A percentile compares a stretch with the other conserved stretches of the same genome.
Evolutionary conservation across 2,329 filamentous ascomycete genomes (phyloP).

Genomic region (Thielaviopsis punctulata): DNA sequence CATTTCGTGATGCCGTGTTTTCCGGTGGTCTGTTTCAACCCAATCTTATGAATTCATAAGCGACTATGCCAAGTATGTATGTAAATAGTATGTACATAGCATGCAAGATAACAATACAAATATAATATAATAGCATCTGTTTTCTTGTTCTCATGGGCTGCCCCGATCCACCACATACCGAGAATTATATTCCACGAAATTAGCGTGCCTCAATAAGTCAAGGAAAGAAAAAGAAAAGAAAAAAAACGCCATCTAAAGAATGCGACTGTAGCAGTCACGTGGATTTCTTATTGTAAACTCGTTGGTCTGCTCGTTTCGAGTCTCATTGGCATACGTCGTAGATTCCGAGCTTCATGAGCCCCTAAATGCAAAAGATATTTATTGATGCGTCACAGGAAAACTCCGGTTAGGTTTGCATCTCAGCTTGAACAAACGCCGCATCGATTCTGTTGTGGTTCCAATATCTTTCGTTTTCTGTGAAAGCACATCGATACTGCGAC

Average conservation of each 20-base stretch:
- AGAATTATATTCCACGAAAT: neutral
- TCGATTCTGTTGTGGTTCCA: neutral
- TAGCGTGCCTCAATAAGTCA: neutral
- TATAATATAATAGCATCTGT: too few relatives aligned
- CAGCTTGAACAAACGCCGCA: neutral
- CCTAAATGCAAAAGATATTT: neutral
- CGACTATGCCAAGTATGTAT: too few relatives aligned
- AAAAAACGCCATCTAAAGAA: neutral
- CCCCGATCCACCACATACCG: neutral
- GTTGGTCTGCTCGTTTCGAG: neutral
- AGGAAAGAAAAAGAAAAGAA: neutral
- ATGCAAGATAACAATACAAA: too few relatives aligned
- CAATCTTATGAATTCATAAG: too few relatives aligned
- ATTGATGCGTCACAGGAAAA: neutral
- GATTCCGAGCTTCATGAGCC: neutral
- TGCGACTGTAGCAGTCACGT: neutral
- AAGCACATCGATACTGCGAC: neutral
- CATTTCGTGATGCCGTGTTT: too few relatives aligned
- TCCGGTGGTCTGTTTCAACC: too few relatives aligned
- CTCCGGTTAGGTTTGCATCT: neutral
- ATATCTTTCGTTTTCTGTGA: neutral
- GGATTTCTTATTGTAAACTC: neutral
- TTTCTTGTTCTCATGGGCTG: neutral
- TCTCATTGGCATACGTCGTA: neutral
- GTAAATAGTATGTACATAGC: too few relatives aligned